A percentile compares a stretch with the other conserved stretches of the same genome.
Evolutionary conservation across 2,329 filamentous ascomycete genomes (phyloP).

Genomic region (Penicillium sp.): DNA sequence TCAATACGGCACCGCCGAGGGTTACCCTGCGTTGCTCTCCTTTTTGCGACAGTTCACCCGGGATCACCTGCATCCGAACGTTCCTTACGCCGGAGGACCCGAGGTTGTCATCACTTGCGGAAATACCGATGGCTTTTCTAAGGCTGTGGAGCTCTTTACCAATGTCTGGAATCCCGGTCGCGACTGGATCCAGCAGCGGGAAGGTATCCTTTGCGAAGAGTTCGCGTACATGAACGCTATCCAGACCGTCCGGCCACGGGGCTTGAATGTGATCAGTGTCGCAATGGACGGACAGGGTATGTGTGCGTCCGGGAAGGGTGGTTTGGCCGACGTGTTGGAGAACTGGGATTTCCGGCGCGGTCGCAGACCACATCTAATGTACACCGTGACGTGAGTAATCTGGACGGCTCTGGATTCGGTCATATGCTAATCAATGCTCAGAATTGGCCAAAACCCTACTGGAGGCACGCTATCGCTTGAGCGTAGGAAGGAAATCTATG

Average conservation of each 20-base stretch:
- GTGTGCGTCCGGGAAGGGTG: constrained; percentile 68
- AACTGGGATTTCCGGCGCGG: constrained; percentile 78
- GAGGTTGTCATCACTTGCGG: constrained; percentile 79
- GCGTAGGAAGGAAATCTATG: constrained; percentile 75
- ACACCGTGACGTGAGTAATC: constrained; percentile 75
- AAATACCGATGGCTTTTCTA: constrained; percentile 80
- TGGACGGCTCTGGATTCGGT: not conserved
- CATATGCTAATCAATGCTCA: constrained; percentile 26
- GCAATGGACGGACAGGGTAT: constrained; percentile 78
- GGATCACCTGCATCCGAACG: constrained; percentile 73
- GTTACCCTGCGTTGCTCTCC: constrained; percentile 73
- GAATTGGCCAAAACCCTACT: constrained; percentile 88
- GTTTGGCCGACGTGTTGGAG: constrained; percentile 72
- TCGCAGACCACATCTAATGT: constrained; percentile 77
- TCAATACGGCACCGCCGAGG: constrained; percentile 81
- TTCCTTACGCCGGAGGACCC: constrained; percentile 73
- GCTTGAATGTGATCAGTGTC: constrained; percentile 71
- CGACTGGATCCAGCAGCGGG: constrained; percentile 66
- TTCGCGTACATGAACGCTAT: constrained; percentile 80
- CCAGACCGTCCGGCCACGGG: constrained; percentile 63
- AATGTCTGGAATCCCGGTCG: constrained; percentile 71
- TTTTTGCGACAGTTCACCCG: constrained; percentile 78
- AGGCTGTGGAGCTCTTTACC: constrained; percentile 71
- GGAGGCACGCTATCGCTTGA: constrained; percentile 70
- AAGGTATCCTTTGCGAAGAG: constrained; percentile 74